phyloP scores from a whole-genome alignment of 2,329 filamentous ascomycete genomes.

The Curvularia hawaiiensis region DNA sequence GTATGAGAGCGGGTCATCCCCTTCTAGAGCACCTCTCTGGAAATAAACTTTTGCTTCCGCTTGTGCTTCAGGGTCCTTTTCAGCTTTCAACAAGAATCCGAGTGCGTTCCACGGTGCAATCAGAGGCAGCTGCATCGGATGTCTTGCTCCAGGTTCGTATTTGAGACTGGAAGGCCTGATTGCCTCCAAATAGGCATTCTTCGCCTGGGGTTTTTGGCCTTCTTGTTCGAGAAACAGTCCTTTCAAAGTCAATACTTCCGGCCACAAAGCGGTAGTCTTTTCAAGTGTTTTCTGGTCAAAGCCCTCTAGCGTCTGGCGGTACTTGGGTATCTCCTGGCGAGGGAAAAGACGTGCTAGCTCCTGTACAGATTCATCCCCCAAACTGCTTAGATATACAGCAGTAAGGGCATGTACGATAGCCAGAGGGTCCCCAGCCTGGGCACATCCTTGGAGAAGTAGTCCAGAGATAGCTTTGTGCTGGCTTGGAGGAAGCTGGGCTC shows the following conservation, averaged over 20 bases:
- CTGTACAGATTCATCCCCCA: constrained; percentile 14
- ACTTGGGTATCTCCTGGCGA: constrained; percentile 23
- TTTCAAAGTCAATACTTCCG: constrained; percentile 36
- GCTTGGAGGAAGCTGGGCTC: constrained; percentile 31
- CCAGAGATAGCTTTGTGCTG: constrained; percentile 27
- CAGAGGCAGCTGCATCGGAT: constrained; percentile 34
- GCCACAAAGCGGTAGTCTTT: constrained; percentile 20
- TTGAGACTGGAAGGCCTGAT: constrained; percentile 22
- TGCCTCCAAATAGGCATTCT: constrained; percentile 30
- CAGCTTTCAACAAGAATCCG: constrained; percentile 29
- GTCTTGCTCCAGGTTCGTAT: constrained; percentile 19
- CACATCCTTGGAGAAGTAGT: constrained; percentile 36
- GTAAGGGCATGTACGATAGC: constrained; percentile 38
- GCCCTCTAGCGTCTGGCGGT: constrained; percentile 25
- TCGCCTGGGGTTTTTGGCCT: constrained; percentile 29
- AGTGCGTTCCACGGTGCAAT: constrained; percentile 41
- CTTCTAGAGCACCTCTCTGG: constrained; percentile 43
- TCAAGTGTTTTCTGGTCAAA: constrained; percentile 20
- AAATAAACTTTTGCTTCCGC: constrained; percentile 40
- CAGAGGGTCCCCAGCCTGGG: constrained; percentile 32
- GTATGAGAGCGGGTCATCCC: constrained; percentile 52
- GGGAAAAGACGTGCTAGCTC: constrained; percentile 29
- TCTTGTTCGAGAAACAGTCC: constrained; percentile 39
- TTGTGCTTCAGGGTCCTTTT: constrained; percentile 18
- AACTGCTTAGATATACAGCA: constrained; percentile 28